A percentile compares a stretch with the other conserved stretches of the same genome.
Conservation (phyloP, 108 stramenopile genomes). For the Fistulifera pelliculosa region DNA sequence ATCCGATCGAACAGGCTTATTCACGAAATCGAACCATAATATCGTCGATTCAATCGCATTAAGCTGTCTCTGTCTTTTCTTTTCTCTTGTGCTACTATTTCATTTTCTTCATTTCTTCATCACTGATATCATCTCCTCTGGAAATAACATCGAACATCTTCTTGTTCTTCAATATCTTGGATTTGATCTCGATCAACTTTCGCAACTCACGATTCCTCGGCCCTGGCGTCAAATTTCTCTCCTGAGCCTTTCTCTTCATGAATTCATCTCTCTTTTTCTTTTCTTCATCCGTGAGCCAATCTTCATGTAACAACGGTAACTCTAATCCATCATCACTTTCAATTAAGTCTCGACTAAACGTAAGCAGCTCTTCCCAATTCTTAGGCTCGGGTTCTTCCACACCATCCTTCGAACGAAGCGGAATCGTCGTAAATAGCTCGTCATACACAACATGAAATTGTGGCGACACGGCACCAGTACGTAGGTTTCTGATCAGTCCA, state of each 20-base stretch:
- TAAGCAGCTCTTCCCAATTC: too few species aligned
- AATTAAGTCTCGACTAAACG: too few species aligned
- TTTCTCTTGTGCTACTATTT: too few species aligned
- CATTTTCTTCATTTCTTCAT: not conserved
- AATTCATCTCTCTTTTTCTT: not conserved
- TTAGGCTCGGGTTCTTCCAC: too few species aligned
- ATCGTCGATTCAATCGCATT: too few species aligned
- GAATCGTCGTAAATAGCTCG: slow-evolving; percentile 28
- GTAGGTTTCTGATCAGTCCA: slow-evolving; percentile 25
- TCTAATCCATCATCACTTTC: not conserved
- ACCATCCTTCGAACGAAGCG: slow-evolving; percentile 14
- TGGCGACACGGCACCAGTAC: slow-evolving; percentile 20
- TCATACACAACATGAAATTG: slow-evolving; percentile 44
- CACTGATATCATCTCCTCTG: slow-evolving; percentile 2
- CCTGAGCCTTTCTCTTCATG: not conserved
- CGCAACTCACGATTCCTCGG: not conserved
- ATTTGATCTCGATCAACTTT: not conserved
- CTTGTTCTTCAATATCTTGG: not conserved
- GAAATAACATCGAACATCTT: not conserved
- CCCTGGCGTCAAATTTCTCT: not conserved
- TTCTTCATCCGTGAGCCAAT: slow-evolving; percentile 1
- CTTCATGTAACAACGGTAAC: not conserved
- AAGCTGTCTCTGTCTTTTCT: too few species aligned
- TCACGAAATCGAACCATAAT: too few species aligned
- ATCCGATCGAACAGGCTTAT: too few species aligned